phyloP scores from a whole-genome alignment of 73 alveolate species.

The Breviolum minutum region DNA sequence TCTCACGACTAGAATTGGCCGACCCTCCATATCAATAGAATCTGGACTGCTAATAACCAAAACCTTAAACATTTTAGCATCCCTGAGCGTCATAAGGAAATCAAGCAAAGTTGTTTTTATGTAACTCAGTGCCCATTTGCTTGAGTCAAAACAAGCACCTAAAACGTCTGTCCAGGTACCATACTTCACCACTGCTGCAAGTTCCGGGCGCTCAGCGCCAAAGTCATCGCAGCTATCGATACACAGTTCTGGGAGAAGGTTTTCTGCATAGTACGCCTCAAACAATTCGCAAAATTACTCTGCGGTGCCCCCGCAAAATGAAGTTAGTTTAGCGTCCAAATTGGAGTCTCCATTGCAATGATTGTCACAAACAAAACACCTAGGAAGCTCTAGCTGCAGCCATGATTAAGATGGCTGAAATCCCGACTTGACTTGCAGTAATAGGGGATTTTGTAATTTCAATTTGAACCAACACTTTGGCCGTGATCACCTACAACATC shows the following conservation, averaged over 20 bases:
- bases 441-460: no score
- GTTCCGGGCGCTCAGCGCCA: slow-evolving; percentile 82
- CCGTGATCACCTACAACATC: no score
- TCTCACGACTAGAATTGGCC: no score
- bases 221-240: slow-evolving; percentile 90
- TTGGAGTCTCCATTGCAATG: no score
- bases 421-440: no score
- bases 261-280: slow-evolving; percentile 15
- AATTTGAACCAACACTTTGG: no score
- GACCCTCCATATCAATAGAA: neutral
- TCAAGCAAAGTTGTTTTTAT: neutral
- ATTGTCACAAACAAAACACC: no score
- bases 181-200: slow-evolving; percentile 76
- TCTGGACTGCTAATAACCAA: neutral
- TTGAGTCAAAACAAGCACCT: neutral
- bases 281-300: neutral
- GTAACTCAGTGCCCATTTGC: neutral
- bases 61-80: neutral
- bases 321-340: no score
- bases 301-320: neutral
- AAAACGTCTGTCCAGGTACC: slow-evolving; percentile 5
- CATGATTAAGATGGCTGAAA: no score
- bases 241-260: slow-evolving; percentile 20
- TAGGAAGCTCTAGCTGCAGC: no score
- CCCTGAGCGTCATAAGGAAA: neutral